phyloP scores from a whole-genome alignment of 257 asterid species.

The Fraxinus anomala region DNA sequence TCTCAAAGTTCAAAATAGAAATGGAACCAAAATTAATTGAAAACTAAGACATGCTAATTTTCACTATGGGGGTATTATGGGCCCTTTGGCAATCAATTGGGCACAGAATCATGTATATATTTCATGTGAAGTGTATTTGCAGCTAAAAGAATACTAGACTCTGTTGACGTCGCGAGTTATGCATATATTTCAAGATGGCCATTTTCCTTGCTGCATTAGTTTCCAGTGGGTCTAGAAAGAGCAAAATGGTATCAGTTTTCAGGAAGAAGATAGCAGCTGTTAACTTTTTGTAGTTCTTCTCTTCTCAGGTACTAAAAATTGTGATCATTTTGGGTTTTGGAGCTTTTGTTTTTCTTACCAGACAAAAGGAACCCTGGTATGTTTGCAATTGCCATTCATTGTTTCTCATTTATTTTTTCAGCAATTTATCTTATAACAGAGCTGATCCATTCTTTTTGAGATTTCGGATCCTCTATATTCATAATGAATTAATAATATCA shows the following conservation, averaged over 20 bases:
- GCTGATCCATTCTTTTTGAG: not conserved
- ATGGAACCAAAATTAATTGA: no score
- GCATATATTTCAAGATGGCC: not conserved
- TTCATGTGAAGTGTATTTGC: not conserved
- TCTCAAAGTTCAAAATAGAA: no score
- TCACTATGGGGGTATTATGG: no score
- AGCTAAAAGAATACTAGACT: not conserved
- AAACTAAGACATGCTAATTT: no score
- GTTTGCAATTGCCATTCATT: constrained; percentile 1
- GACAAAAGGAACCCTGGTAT: constrained; percentile 76
- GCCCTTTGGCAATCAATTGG: not conserved
- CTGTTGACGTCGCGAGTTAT: not conserved
- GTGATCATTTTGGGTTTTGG: constrained; percentile 78
- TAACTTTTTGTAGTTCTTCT: constrained; percentile 11
- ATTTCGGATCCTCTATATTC: not conserved
- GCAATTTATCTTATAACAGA: not conserved
- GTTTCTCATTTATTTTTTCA: not conserved
- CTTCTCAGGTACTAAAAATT: constrained; percentile 61
- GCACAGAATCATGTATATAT: not conserved
- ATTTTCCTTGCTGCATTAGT: not conserved
- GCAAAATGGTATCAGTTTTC: not conserved
- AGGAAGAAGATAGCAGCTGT: not conserved
- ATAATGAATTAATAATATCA: not conserved
- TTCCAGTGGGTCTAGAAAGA: not conserved
- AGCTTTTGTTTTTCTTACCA: constrained; percentile 69